These are phyloP conservation scores for Trypanosoma brucei DNA, from an alignment of 208 protist genomes.

Conservation along the genomic window DNA sequence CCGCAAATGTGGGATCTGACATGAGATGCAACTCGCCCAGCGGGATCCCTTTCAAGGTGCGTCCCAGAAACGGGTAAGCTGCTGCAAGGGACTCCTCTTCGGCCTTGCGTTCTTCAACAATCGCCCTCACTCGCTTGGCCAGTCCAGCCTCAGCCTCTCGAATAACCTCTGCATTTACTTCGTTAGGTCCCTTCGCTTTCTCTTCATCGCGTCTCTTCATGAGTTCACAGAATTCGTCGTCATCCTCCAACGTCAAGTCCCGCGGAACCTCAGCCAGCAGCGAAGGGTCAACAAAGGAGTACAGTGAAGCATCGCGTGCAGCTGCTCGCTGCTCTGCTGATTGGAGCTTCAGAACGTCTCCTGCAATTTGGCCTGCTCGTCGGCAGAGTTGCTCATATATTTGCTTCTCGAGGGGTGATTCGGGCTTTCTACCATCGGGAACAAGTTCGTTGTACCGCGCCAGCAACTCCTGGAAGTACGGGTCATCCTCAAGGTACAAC, in stretches of 20 bases:
- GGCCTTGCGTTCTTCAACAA: neutral
- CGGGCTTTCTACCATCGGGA: neutral
- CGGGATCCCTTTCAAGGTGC: neutral
- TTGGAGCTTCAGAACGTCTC: neutral
- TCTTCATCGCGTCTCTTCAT: neutral
- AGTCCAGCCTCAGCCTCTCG: neutral
- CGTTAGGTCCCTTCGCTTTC: neutral
- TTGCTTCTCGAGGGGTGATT: neutral
- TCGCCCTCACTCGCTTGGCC: neutral
- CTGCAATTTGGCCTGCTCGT: conserved; percentile 2
- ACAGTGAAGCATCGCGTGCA: conserved; percentile 18
- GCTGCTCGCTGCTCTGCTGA: conserved; percentile 4
- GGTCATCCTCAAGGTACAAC: neutral
- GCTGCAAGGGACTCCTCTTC: neutral
- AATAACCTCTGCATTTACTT: neutral
- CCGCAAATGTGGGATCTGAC: conserved; percentile 2
- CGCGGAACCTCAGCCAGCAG: neutral
- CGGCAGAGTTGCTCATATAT: conserved; percentile 4
- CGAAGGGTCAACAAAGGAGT: neutral
- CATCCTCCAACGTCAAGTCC: conserved; percentile 34
- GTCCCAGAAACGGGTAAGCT: conserved; percentile 2
- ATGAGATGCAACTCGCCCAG: neutral
- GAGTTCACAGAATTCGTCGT: conserved; percentile 7
- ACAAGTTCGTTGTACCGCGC: conserved; percentile 4
- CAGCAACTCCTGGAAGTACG: conserved; percentile 1